Conservation (phyloP, 176 grass and related monocot species). For the Triticum monococcum region DNA sequence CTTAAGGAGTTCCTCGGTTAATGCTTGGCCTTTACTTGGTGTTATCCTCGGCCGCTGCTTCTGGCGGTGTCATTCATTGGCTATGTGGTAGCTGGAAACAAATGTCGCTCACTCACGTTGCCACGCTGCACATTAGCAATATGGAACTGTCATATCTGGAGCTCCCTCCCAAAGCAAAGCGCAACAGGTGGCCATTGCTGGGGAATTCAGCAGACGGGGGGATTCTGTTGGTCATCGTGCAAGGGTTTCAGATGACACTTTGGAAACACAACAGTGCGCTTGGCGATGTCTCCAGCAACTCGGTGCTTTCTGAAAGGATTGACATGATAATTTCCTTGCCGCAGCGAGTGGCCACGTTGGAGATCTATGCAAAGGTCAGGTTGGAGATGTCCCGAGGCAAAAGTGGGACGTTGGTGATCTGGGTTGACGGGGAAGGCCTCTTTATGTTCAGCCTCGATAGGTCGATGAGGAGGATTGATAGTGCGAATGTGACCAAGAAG, state of each 20-base stretch:
- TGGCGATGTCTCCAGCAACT: background rate
- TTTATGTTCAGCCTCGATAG: constrained; percentile 31
- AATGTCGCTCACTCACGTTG: constrained; percentile 7
- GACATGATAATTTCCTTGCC: constrained; percentile 23
- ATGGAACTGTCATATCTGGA: constrained; percentile 19
- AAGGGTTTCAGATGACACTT: constrained; percentile 28
- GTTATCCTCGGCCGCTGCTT: constrained; percentile 11
- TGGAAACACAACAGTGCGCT: constrained; percentile 5
- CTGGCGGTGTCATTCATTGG: constrained; percentile 14
- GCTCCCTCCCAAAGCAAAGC: constrained; percentile 19
- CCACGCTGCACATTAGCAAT: background rate
- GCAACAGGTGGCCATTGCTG: background rate
- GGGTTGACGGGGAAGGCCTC: constrained; percentile 20
- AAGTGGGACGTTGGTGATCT: constrained; percentile 22
- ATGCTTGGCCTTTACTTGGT: constrained; percentile 17
- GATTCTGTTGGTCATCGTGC: constrained; percentile 24
- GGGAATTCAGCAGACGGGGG: constrained; percentile 9
- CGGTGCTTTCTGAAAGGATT: constrained; percentile 19
- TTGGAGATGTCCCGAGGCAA: constrained; percentile 31
- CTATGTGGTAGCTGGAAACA: constrained; percentile 28
- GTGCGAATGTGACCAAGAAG: constrained; percentile 23
- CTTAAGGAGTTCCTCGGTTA: background rate
- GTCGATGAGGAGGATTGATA: constrained; percentile 20
- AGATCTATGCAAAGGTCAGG: constrained; percentile 4
- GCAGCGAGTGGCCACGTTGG: background rate